A percentile compares a stretch with the other conserved stretches of the same genome.
These are phyloP conservation scores for Cladosporium oxysporum DNA, from an alignment of 2,329 filamentous ascomycete genomes.

Conservation along the genomic window DNA sequence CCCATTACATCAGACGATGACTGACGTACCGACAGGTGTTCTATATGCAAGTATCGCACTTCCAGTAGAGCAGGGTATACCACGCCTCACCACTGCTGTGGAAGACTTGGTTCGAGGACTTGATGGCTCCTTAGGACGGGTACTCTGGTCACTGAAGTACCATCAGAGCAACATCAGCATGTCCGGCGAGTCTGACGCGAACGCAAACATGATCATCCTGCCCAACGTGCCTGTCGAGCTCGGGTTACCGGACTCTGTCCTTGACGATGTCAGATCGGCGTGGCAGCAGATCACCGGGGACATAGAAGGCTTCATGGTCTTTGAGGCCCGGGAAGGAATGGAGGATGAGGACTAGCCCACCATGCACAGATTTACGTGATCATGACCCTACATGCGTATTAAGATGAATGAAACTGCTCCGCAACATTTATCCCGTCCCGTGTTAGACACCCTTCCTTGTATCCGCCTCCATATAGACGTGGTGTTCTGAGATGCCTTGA, in stretches of 20 bases:
- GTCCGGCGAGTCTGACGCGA: slow-evolving; percentile 18
- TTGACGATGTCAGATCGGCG: slow-evolving; percentile 67
- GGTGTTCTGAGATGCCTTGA: neutral
- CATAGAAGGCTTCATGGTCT: slow-evolving; percentile 68
- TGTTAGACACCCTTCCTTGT: neutral
- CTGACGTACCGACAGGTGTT: slow-evolving; percentile 53
- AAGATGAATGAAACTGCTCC: neutral
- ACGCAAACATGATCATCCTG: slow-evolving; percentile 48
- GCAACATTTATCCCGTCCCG: neutral
- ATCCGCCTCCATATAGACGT: neutral
- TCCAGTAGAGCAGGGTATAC: slow-evolving; percentile 37
- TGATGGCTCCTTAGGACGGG: slow-evolving; percentile 27
- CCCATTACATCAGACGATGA: neutral
- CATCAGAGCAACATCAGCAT: slow-evolving; percentile 45
- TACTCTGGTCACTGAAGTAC: slow-evolving; percentile 58
- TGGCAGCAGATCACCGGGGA: slow-evolving; percentile 68
- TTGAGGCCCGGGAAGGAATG: slow-evolving; percentile 68
- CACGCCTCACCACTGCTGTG: slow-evolving; percentile 45
- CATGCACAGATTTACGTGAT: neutral
- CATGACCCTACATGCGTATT: neutral
- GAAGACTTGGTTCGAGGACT: slow-evolving; percentile 45
- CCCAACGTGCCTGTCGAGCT: slow-evolving; percentile 63
- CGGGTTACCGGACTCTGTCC: slow-evolving; percentile 69
- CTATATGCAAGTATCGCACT: slow-evolving; percentile 56
- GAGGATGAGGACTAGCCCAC: slow-evolving; percentile 55